Conservation (phyloP, 352 stramenopile genomes). For the Pythium grandisporangium region DNA sequence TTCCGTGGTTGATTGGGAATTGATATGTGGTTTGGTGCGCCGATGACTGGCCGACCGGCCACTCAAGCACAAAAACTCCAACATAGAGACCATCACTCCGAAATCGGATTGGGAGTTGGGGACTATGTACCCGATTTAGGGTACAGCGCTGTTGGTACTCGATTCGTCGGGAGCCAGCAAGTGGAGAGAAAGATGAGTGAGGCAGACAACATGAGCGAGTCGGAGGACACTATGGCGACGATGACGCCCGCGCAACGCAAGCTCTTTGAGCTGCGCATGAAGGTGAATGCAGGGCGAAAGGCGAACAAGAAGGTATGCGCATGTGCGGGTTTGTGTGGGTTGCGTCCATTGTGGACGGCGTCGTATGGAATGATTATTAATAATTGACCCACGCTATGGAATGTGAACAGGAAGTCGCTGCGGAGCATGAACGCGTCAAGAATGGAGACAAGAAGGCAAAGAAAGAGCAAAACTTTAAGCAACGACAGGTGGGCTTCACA, state of each 20-base stretch:
- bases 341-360: not conserved
- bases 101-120: too few species aligned
- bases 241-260: slow-evolving; percentile 75
- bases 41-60: too few species aligned
- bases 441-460: slow-evolving; percentile 57
- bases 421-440: slow-evolving; percentile 56
- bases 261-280: slow-evolving; percentile 83
- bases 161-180: too few species aligned
- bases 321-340: not conserved
- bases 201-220: slow-evolving; percentile 16
- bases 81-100: slow-evolving; percentile 14
- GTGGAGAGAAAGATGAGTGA: too few species aligned
- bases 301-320: slow-evolving; percentile 61
- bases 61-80: too few species aligned
- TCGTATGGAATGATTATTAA: slow-evolving; percentile 1
- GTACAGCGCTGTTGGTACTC: too few species aligned
- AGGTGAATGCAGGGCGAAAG: slow-evolving; percentile 73
- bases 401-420: slow-evolving; percentile 41
- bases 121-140: too few species aligned
- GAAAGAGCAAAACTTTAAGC: slow-evolving; percentile 45
- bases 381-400: too few species aligned
- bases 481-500: slow-evolving; percentile 26
- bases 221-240: slow-evolving; percentile 28
- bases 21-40: too few species aligned
- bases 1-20: not conserved